These are phyloP conservation scores for Geotrichum candidum DNA, from an alignment of 1,139 yeast genomes.

Conservation along the genomic window DNA sequence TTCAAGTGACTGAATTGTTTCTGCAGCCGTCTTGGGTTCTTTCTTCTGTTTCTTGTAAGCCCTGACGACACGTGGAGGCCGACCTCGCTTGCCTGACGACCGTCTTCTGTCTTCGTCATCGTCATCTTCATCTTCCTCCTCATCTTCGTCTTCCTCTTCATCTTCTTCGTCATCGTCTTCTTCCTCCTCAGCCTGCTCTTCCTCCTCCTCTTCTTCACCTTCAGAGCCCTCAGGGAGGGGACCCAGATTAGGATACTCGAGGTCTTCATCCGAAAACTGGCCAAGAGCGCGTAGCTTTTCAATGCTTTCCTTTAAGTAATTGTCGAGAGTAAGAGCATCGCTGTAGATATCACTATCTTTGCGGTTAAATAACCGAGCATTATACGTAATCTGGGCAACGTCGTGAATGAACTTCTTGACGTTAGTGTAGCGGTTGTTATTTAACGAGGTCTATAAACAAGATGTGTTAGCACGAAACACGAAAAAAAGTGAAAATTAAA, in stretches of 20 bases:
- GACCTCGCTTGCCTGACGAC: slow-evolving; percentile 24
- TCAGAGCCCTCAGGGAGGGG: slow-evolving; percentile 47
- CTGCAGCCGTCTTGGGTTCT: slow-evolving; percentile 21
- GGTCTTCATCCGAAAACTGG: slow-evolving; percentile 38
- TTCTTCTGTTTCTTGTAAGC: slow-evolving; percentile 25
- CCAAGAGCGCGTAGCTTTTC: slow-evolving; percentile 47
- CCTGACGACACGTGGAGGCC: slow-evolving; percentile 26
- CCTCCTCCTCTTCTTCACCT: slow-evolving; percentile 22
- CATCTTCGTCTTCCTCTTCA: slow-evolving; percentile 35
- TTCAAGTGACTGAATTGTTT: slow-evolving; percentile 22
- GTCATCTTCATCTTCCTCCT: slow-evolving; percentile 39
- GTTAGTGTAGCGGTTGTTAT: slow-evolving; percentile 47
- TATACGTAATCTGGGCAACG: slow-evolving; percentile 80
- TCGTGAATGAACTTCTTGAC: slow-evolving; percentile 71
- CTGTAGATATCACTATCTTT: slow-evolving; percentile 60
- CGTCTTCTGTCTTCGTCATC: slow-evolving; percentile 22
- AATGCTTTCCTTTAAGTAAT: slow-evolving; percentile 49
- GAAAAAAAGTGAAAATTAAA: neutral
- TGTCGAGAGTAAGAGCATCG: slow-evolving; percentile 67
- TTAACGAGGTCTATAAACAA: slow-evolving; percentile 39
- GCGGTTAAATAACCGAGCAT: slow-evolving; percentile 78
- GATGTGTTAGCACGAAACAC: neutral
- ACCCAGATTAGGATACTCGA: slow-evolving; percentile 62
- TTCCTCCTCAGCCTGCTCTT: slow-evolving; percentile 24
- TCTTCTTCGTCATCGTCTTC: slow-evolving; percentile 25